Conservation (phyloP, 768 basidiomycete genomes). For the Pleurotus sapidus region DNA sequence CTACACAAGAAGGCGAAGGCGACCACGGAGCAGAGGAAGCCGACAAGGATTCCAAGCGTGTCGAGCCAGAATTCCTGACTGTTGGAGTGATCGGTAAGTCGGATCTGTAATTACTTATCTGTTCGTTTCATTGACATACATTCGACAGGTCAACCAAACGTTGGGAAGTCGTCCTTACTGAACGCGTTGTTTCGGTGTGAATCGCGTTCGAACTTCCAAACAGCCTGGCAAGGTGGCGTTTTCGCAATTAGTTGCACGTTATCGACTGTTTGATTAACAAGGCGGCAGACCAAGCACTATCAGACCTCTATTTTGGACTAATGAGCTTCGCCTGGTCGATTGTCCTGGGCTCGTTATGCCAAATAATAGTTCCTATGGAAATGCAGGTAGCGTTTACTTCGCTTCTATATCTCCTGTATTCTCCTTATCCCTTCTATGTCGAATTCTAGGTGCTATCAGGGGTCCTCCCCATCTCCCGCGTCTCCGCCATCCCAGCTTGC, state of each 20-base stretch:
- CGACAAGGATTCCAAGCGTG: not conserved
- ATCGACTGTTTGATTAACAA: not conserved
- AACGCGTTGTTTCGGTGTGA: conserved; percentile 88
- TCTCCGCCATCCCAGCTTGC: conserved; percentile 83
- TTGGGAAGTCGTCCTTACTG: conserved; percentile 89
- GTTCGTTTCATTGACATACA: not conserved
- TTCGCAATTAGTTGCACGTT: not conserved
- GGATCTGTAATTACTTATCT: not conserved
- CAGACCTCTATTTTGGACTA: conserved; percentile 92
- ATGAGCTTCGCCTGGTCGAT: conserved; percentile 85
- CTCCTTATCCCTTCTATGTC: not conserved
- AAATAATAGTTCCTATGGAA: conserved; percentile 76
- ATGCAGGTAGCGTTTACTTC: conserved; percentile 53
- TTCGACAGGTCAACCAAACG: conserved; percentile 84
- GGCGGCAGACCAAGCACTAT: conserved; percentile 82
- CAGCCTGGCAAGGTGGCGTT: conserved; percentile 77
- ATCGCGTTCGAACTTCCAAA: conserved; percentile 76
- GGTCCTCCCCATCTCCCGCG: conserved; percentile 75
- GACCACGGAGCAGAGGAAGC: conserved; percentile 11
- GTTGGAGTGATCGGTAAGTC: conserved; percentile 74
- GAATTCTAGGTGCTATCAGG: conserved; percentile 58
- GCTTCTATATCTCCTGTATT: not conserved
- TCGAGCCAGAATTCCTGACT: conserved; percentile 63
- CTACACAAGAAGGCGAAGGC: conserved; percentile 15
- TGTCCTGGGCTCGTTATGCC: conserved; percentile 96